Base-by-base conservation (phyloP, 805 yeast genomes). In the Hanseniaspora mollemarum region DNA sequence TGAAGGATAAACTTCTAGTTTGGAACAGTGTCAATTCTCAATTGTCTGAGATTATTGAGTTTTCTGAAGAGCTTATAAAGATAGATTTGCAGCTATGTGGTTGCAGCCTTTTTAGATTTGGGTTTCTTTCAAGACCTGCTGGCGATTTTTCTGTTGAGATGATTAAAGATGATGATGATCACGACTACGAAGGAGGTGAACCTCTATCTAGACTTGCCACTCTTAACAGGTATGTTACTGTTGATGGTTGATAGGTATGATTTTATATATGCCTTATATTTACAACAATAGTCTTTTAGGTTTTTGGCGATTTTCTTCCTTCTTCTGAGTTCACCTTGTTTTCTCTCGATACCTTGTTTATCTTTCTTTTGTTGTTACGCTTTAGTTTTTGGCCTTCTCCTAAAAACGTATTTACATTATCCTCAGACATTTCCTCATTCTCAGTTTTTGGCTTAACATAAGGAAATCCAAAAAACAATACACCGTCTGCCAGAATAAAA, bases 401-500 rank as follows among this genome's bases (percentile, higher is more conserved):
- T 55, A 55, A 60, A 76, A 86, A 50, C 62, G 60, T 12, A 55
- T 38, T 41, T 15, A 51, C 41, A 16, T 58, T 58, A 0, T 58
- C 57, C n/a, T 63, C 60, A 3, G n/a, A 25, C 7, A 19, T 19
- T 2, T 19, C 65, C 3, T 60, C 62, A 8, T 55, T 59, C 7
- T 64, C 69, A 1, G 55, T 57, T 10, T 61, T 68, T 24, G 72
- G 73, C 2, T 75, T 63, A 0, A 67, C 62, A 1, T 83, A 76
- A 0, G 97, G 96, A 62, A 81, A 92, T 0, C 99, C 99, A 63
- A 92, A 88, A 61, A 92, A 92, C 13, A 92, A 70, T 64, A 87
- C 90, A 22, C 94, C 95, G 36, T 75, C 82, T 0, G 95, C 94
- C 38, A 92, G 68, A 5, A 71, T 66, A 51, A 92, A 68, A 9